Base-by-base conservation (phyloP, 371 early-diverging fungal genomes). In the Fennellomyces sp. region DNA sequence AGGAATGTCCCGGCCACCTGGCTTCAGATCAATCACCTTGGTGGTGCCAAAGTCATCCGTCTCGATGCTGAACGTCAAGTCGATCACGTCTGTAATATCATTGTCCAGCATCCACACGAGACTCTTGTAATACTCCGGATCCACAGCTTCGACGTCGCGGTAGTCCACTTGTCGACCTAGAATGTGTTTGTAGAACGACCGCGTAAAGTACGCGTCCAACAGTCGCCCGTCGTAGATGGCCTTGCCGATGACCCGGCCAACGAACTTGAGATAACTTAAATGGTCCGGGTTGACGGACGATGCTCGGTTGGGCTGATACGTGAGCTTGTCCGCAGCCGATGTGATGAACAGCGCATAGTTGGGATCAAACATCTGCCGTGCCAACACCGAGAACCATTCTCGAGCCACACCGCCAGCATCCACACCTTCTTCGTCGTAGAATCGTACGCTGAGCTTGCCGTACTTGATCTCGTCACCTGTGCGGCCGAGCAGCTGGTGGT, bases 371-470 rank as follows among this genome's bases (percentile, higher is more conserved):
- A 98, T 98, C 70, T 97, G 96, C 51, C 96, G 84, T 7, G 98
- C 91, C 5, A 99, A 84, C 8, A 93, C 97, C 52, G 91, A 90
- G 86, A 96, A 98, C 98, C 99, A 99, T 78, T 99, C 99, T 60
- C 99, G 89, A 3, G 97, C 94, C 15, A 99, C 92, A 52, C 99
- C 99, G 31, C 99, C 99, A 26, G 93, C 97, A 85, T 99, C 99
- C 1, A 98, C 92, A 52, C 99, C 99, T 67, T 98, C 98, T 80
- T 99, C 99, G 21, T 94, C 94, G 59, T 91, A 83, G 80, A 99
- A 99, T 49, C 93, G 89, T 23, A 99, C 97, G 65, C 87, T 90
- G 39, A 99, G 82, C 69, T 95, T 97, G 56, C 94, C 94, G 68
- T 90, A 88, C 75, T 94, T 94, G 72, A 97, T 91, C 62, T 97